phyloP scores from a whole-genome alignment of 805 yeast genomes.

The Candida ficus region DNA sequence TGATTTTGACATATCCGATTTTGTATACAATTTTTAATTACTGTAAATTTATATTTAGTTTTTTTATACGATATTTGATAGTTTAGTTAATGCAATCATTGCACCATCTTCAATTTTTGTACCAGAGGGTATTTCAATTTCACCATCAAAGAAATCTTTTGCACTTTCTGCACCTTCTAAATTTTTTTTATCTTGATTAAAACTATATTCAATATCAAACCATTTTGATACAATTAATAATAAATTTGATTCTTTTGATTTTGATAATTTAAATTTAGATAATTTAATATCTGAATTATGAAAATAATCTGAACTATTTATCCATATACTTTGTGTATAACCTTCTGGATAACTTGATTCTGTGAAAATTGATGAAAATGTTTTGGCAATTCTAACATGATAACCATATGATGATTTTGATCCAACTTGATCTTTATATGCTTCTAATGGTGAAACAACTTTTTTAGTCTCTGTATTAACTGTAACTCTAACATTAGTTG shows the following conservation, averaged over 20 bases:
- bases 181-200: conserved; percentile 42
- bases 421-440: conserved; percentile 58
- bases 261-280: conserved; percentile 14
- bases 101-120: conserved; percentile 69
- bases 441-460: conserved; percentile 66
- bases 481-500: conserved; percentile 75
- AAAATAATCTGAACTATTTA: conserved; percentile 64
- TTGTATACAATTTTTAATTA: background rate
- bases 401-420: conserved; percentile 64
- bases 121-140: conserved; percentile 46
- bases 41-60: background rate
- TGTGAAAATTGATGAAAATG: conserved; percentile 63
- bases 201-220: conserved; percentile 49
- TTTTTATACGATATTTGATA: conserved; percentile 1
- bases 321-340: conserved; percentile 60
- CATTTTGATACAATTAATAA: conserved; percentile 63
- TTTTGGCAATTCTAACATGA: conserved; percentile 60
- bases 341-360: conserved; percentile 63
- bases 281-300: conserved; percentile 26
- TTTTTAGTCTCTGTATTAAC: conserved; percentile 58
- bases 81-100: conserved; percentile 47
- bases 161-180: conserved; percentile 51
- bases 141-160: conserved; percentile 66
- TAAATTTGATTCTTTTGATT: conserved; percentile 24
- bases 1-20: too few species aligned